A percentile compares a stretch with the other conserved stretches of the same genome.
Evolutionary conservation across 495 filamentous ascomycete genomes (phyloP).

Genomic region (Hypoxylon subgilvum): DNA sequence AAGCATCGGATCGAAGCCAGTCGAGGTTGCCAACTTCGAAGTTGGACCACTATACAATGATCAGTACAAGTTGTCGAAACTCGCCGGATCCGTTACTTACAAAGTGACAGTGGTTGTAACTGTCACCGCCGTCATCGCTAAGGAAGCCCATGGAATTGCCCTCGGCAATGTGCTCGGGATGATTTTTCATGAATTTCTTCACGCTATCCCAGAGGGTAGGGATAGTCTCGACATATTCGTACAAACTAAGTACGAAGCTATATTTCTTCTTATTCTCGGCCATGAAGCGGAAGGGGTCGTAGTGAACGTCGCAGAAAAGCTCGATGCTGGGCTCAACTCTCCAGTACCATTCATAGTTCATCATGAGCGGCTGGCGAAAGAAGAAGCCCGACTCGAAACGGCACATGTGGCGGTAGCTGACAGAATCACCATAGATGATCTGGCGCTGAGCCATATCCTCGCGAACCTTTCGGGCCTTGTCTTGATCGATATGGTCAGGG

Average conservation of each 20-base stretch:
- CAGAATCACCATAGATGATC: conserved; percentile 93
- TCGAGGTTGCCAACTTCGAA: conserved; percentile 87
- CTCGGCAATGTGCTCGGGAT: conserved; percentile 84
- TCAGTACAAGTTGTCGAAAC: conserved; percentile 26
- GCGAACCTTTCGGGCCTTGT: conserved; percentile 78
- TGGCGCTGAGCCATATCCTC: conserved; percentile 83
- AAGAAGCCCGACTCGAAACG: conserved; percentile 94
- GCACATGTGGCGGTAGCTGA: conserved; percentile 93
- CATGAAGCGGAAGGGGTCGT: conserved; percentile 88
- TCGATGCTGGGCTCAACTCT: conserved; percentile 88
- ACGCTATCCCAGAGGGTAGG: conserved; percentile 92
- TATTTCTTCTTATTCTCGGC: conserved; percentile 88
- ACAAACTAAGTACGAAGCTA: conserved; percentile 86
- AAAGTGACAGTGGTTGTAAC: conserved; percentile 96
- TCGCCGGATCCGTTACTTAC: conserved; percentile 57
- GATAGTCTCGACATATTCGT: conserved; percentile 95
- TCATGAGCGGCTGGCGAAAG: conserved; percentile 81
- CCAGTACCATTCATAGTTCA: conserved; percentile 93
- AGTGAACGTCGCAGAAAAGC: conserved; percentile 82
- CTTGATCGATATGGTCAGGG: conserved; percentile 83
- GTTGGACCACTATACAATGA: conserved; percentile 75
- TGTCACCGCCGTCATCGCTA: conserved; percentile 86
- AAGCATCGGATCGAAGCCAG: conserved; percentile 80
- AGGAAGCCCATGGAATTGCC: conserved; percentile 90
- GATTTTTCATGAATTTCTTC: conserved; percentile 85